Conservation (phyloP, 345 rosid species). For the Cardamine chenopodiifolia region DNA sequence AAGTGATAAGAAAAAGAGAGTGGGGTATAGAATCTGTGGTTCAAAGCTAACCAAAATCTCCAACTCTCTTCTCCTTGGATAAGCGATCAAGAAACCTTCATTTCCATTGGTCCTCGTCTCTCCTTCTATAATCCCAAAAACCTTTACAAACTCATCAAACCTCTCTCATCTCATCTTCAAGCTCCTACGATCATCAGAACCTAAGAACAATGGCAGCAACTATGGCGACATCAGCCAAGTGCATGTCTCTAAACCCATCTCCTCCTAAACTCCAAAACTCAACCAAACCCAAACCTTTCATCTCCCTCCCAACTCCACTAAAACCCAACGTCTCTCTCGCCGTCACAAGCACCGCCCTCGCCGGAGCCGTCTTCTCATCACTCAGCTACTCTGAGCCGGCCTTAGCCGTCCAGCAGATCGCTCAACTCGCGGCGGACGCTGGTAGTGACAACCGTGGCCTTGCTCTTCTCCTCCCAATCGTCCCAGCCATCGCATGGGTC, state of each 20-base stretch:
- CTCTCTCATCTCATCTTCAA: conserved; percentile 17
- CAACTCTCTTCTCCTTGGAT: conserved; percentile 51
- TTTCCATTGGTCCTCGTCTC: conserved; percentile 48
- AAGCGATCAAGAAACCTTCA: conserved; percentile 55
- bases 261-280: conserved; percentile 53
- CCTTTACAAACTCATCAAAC: conserved; percentile 1
- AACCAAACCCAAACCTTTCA: conserved; percentile 42
- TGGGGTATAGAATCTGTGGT: conserved; percentile 31
- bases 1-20: conserved; percentile 41
- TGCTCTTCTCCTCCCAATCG: conserved; percentile 76
- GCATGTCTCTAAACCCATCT: conserved; percentile 50
- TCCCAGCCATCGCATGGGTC: conserved; percentile 92
- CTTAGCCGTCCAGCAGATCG: conserved; percentile 82
- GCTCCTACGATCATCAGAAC: neutral
- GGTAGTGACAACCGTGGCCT: conserved; percentile 89
- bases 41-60: conserved; percentile 39
- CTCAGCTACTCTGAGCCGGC: conserved; percentile 74
- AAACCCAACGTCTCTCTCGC: conserved; percentile 35
- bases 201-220: conserved; percentile 56
- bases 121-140: conserved; percentile 31
- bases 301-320: conserved; percentile 34
- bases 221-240: conserved; percentile 70
- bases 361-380: conserved; percentile 81
- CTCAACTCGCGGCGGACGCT: conserved; percentile 52
- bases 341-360: conserved; percentile 57